Conservation (phyloP, 805 yeast species). For the Kodamaea nitidulidarum region DNA sequence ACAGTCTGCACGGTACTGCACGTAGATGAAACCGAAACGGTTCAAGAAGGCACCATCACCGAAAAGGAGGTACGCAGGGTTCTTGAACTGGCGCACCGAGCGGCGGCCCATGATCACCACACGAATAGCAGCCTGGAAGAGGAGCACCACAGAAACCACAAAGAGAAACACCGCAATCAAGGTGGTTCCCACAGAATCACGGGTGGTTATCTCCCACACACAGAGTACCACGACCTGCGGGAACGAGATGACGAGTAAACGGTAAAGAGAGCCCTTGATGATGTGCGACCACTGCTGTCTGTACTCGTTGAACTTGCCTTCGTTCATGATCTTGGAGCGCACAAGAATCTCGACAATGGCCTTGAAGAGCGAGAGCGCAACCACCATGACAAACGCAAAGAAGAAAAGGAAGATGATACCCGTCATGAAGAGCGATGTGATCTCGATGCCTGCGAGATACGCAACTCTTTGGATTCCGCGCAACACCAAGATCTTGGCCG, state of each 20-base stretch:
- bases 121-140: slow-evolving; percentile 68
- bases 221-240: slow-evolving; percentile 81
- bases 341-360: slow-evolving; percentile 62
- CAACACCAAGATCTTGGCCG: slow-evolving; percentile 70
- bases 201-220: slow-evolving; percentile 83
- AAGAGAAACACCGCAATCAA: slow-evolving; percentile 76
- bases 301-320: slow-evolving; percentile 67
- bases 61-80: slow-evolving; percentile 86
- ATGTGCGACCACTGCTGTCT: slow-evolving; percentile 80
- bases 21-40: slow-evolving; percentile 88
- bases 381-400: slow-evolving; percentile 59
- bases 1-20: slow-evolving; percentile 82
- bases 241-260: slow-evolving; percentile 78
- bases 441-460: slow-evolving; percentile 76
- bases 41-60: slow-evolving; percentile 80
- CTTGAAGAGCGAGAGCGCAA: slow-evolving; percentile 58
- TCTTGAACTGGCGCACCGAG: slow-evolving; percentile 69
- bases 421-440: slow-evolving; percentile 82
- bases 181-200: slow-evolving; percentile 79
- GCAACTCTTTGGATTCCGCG: slow-evolving; percentile 94
- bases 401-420: slow-evolving; percentile 80
- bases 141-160: slow-evolving; percentile 50
- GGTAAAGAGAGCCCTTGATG: slow-evolving; percentile 83
- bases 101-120: slow-evolving; percentile 72
- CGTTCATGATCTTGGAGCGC: slow-evolving; percentile 53